phyloP scores from a whole-genome alignment of 768 basidiomycete species.

The Tylopilus rubrobrunneus region DNA sequence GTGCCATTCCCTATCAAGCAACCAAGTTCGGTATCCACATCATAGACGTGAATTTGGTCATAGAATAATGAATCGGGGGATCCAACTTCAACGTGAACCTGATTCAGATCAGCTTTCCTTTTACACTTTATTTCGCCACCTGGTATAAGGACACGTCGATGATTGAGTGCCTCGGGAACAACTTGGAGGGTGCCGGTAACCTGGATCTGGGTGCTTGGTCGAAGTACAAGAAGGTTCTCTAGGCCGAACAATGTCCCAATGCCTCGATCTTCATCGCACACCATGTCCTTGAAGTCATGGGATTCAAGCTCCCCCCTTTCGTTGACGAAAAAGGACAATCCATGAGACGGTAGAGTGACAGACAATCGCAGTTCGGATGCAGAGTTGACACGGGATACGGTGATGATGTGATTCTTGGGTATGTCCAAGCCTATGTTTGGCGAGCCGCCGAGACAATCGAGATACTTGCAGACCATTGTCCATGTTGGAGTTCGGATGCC shows the following conservation, averaged over 20 bases:
- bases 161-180: neutral
- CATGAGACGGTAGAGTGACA: neutral
- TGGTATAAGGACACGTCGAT: neutral
- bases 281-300: neutral
- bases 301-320: neutral
- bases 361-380: neutral
- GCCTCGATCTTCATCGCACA: neutral
- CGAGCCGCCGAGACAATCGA: neutral
- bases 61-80: neutral
- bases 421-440: too few relatives aligned
- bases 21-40: neutral
- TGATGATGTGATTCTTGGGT: neutral
- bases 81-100: too few relatives aligned
- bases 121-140: neutral
- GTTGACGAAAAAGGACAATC: neutral
- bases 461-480: neutral
- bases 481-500: neutral
- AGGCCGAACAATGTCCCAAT: neutral
- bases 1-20: neutral
- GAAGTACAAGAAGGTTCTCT: neutral
- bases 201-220: neutral
- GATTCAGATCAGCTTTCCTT: neutral
- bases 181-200: too few relatives aligned
- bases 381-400: neutral
- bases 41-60: neutral